These are phyloP conservation scores for Penicillium canariense DNA, from an alignment of 495 filamentous ascomycete genomes.

Conservation along the genomic window DNA sequence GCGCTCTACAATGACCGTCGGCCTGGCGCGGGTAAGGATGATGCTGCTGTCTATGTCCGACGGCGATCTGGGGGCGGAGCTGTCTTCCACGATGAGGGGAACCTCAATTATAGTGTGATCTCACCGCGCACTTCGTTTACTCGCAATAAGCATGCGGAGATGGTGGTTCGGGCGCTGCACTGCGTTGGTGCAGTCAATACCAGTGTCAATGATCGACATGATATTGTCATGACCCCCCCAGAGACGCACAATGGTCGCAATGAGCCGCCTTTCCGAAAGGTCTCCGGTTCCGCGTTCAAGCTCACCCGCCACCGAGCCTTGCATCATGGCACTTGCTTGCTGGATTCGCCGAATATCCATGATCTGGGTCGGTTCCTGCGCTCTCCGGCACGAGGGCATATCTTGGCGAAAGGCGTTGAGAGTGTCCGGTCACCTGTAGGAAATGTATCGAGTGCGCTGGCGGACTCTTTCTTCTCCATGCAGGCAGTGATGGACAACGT, in stretches of 20 bases:
- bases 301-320: conserved; percentile 72
- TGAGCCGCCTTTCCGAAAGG: conserved; percentile 59
- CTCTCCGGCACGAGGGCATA: conserved; percentile 69
- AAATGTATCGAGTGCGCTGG: conserved; percentile 63
- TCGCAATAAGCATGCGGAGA: conserved; percentile 82
- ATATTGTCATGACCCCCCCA: conserved; percentile 69
- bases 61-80: conserved; percentile 86
- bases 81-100: conserved; percentile 89
- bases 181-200: conserved; percentile 41
- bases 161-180: conserved; percentile 78
- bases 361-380: conserved; percentile 63
- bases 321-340: conserved; percentile 89
- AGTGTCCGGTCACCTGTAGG: conserved; percentile 82
- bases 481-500: conserved; percentile 35
- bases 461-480: conserved; percentile 38
- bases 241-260: conserved; percentile 8
- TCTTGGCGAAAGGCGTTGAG: conserved; percentile 84
- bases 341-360: conserved; percentile 67
- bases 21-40: conserved; percentile 16
- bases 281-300: conserved; percentile 93
- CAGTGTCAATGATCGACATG: conserved; percentile 86
- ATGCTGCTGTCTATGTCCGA: conserved; percentile 63
- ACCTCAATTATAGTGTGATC: conserved; percentile 91
- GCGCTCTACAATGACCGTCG: conserved; percentile 45
- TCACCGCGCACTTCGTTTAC: conserved; percentile 72